These are phyloP conservation scores for Lycium ferocissimum DNA, from an alignment of 257 asterid species.

Conservation along the genomic window DNA sequence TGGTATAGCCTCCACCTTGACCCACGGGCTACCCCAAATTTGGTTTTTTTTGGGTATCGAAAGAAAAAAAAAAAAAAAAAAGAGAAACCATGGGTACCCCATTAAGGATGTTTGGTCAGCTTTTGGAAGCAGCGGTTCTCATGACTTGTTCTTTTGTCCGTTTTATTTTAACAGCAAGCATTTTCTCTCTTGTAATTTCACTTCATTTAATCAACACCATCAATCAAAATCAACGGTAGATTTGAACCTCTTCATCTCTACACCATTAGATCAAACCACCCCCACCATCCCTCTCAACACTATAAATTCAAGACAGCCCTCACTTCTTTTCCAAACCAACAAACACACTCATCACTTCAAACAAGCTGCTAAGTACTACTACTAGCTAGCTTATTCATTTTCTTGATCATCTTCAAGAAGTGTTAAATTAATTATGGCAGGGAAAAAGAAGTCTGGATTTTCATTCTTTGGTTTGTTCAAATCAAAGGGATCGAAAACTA, in stretches of 20 bases:
- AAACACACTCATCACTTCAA: slow-evolving; percentile 24
- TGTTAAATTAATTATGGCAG: slow-evolving; percentile 47
- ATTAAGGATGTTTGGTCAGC: slow-evolving; percentile 41
- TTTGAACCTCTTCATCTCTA: slow-evolving; percentile 32
- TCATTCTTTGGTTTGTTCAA: slow-evolving; percentile 60
- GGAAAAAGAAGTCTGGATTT: slow-evolving; percentile 51
- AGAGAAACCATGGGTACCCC: slow-evolving; percentile 1
- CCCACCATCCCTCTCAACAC: slow-evolving; percentile 34
- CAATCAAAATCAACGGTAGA: slow-evolving; percentile 50
- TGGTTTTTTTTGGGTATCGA: neutral
- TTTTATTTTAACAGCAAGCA: slow-evolving; percentile 39
- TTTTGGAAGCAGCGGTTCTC: slow-evolving; percentile 54
- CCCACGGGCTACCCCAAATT: neutral
- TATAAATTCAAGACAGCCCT: slow-evolving; percentile 45
- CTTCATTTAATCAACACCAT: slow-evolving; percentile 58
- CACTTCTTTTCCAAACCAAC: slow-evolving; percentile 35
- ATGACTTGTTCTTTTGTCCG: slow-evolving; percentile 46
- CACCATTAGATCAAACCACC: slow-evolving; percentile 45
- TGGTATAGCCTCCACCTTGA: neutral
- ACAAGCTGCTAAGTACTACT: too few relatives aligned
- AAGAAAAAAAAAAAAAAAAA: neutral
- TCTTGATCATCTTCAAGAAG: neutral
- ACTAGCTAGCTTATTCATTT: neutral
- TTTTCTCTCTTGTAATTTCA: slow-evolving; percentile 37
- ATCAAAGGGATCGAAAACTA: slow-evolving; percentile 38